These are phyloP conservation scores for Zalaria obscura DNA, from an alignment of 2,329 filamentous ascomycete genomes.

Conservation along the genomic window DNA sequence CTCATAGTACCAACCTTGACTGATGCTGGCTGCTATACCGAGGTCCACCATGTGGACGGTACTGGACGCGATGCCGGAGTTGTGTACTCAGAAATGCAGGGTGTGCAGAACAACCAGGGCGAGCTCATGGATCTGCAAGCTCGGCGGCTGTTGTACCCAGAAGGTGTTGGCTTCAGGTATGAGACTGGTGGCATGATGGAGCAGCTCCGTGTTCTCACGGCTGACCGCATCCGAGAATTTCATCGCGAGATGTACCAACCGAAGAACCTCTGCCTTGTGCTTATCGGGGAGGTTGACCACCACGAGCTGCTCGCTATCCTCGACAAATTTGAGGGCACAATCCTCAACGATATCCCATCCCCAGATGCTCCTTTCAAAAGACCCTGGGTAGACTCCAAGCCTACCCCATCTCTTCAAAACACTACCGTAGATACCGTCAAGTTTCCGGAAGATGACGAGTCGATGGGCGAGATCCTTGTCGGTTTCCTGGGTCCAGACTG, in stretches of 20 bases:
- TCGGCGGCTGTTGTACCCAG: conserved; percentile 69
- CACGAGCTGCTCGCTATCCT: conserved; percentile 64
- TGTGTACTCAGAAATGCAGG: conserved; percentile 99
- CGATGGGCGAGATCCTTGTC: conserved; percentile 73
- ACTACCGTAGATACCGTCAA: conserved; percentile 67
- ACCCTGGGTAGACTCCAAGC: conserved; percentile 82
- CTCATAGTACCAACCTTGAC: conserved; percentile 82
- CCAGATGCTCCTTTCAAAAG: conserved; percentile 63
- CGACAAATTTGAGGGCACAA: conserved; percentile 76
- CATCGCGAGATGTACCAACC: conserved; percentile 97
- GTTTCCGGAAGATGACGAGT: conserved; percentile 95
- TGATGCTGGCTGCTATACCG: conserved; percentile 83
- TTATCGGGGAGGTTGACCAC: conserved; percentile 87
- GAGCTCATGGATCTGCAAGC: conserved; percentile 82
- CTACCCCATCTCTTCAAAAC: conserved; percentile 56
- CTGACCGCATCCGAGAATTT: conserved; percentile 84
- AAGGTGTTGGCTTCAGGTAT: conserved; percentile 84
- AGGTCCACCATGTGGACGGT: conserved; percentile 91
- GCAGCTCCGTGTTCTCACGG: conserved; percentile 68
- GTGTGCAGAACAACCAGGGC: conserved; percentile 66
- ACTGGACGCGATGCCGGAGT: conserved; percentile 76
- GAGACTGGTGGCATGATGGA: conserved; percentile 98
- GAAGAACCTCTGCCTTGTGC: conserved; percentile 79
- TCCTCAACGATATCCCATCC: conserved; percentile 67
- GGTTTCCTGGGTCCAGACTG: conserved; percentile 78